Conservation (phyloP, 2,329 filamentous ascomycete species). For the Pestalotiopsis sp. region DNA sequence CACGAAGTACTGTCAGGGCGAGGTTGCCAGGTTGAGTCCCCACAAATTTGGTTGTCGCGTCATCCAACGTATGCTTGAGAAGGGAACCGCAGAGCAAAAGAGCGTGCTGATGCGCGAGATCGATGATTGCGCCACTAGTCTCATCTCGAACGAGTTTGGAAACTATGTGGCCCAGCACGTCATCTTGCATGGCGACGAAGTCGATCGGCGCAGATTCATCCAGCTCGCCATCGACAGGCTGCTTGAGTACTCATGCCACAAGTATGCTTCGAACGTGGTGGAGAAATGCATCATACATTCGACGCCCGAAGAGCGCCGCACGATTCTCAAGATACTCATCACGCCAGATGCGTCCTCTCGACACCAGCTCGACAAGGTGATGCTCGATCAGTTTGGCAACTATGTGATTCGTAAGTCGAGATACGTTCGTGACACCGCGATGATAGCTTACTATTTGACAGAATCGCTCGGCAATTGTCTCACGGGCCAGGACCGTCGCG, state of each 20-base stretch:
- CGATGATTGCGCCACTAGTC: slow-evolving; percentile 67
- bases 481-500: slow-evolving; percentile 34
- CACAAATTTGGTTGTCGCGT: slow-evolving; percentile 91
- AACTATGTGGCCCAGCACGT: slow-evolving; percentile 97
- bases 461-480: slow-evolving; percentile 34
- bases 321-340: slow-evolving; percentile 68
- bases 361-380: slow-evolving; percentile 72
- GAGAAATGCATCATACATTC: slow-evolving; percentile 86
- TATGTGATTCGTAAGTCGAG: slow-evolving; percentile 87
- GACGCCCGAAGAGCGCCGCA: slow-evolving; percentile 66
- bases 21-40: slow-evolving; percentile 73
- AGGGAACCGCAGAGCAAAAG: slow-evolving; percentile 74
- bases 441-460: slow-evolving; percentile 61
- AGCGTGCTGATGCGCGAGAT: slow-evolving; percentile 77
- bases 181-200: slow-evolving; percentile 74
- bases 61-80: slow-evolving; percentile 87
- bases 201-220: slow-evolving; percentile 76
- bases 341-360: slow-evolving; percentile 65
- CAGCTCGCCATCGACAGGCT: slow-evolving; percentile 72
- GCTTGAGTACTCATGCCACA: slow-evolving; percentile 83
- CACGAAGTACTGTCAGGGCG: slow-evolving; percentile 75
- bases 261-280: slow-evolving; percentile 96
- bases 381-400: slow-evolving; percentile 92
- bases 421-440: neutral
- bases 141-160: slow-evolving; percentile 87